Evolutionary conservation across 2,329 filamentous ascomycete genomes (phyloP).

Genomic region (Botrytis pseudocinerea): DNA sequence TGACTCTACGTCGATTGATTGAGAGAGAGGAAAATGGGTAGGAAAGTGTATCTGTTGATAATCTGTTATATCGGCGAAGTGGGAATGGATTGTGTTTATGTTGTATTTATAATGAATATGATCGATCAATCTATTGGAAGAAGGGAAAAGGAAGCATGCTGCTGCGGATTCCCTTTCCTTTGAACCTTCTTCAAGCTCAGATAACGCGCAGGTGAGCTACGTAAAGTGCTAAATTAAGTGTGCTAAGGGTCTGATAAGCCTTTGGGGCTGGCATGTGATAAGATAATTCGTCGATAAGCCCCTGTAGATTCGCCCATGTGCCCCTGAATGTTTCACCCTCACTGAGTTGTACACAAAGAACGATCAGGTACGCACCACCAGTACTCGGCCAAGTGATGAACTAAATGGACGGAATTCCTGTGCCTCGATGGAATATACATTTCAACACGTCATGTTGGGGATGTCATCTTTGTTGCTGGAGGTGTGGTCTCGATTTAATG

Average conservation of each 20-base stretch:
- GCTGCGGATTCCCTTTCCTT: constrained; percentile 1
- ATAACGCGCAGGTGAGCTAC: constrained; percentile 3
- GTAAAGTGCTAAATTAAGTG: constrained; percentile 1
- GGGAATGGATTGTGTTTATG: not conserved
- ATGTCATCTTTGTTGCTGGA: not conserved
- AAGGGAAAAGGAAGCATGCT: not conserved
- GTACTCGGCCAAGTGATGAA: constrained; percentile 6
- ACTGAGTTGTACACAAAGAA: constrained; percentile 7
- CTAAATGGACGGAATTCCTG: not conserved
- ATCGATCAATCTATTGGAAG: not conserved
- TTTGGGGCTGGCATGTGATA: constrained; percentile 8
- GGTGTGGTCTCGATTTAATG: not conserved
- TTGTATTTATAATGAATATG: not conserved
- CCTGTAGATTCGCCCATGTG: constrained; percentile 18
- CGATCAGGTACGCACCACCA: not conserved
- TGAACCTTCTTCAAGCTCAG: not conserved
- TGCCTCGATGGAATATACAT: not conserved
- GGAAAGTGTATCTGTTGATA: no score
- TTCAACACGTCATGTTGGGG: not conserved
- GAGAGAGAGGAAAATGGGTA: not conserved
- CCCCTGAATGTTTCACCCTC: constrained; percentile 20
- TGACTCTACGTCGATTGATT: not conserved
- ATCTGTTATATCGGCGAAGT: not conserved
- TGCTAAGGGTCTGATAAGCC: constrained; percentile 16
- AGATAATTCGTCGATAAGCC: not conserved